Evolutionary conservation across 2,329 filamentous ascomycete genomes (phyloP).

Genomic region (Penicillium sumatraense): DNA sequence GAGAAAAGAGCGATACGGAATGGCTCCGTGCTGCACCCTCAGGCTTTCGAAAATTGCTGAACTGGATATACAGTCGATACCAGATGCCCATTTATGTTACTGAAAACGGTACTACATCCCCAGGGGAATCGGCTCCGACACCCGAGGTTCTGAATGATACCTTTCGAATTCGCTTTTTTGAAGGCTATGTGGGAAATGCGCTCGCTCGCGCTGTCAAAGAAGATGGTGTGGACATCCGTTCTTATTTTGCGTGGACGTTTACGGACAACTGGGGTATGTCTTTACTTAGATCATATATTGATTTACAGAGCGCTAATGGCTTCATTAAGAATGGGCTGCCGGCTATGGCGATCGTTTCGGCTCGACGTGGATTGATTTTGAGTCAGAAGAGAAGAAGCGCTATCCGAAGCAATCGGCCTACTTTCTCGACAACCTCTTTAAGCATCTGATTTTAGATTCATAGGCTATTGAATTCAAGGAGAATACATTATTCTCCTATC

Average conservation of each 20-base stretch:
- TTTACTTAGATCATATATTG: neutral
- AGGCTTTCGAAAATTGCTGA: conserved; percentile 73
- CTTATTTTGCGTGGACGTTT: conserved; percentile 80
- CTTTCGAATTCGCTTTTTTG: conserved; percentile 76
- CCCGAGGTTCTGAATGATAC: conserved; percentile 73
- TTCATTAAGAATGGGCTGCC: conserved; percentile 70
- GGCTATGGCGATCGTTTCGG: conserved; percentile 81
- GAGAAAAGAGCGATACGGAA: conserved; percentile 74
- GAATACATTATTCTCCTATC: too few relatives aligned
- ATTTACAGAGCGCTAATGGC: neutral
- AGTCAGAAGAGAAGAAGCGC: conserved; percentile 69
- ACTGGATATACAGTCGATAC: conserved; percentile 75
- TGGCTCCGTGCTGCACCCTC: conserved; percentile 75
- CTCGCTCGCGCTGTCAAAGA: conserved; percentile 64
- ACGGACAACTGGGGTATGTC: conserved; percentile 65
- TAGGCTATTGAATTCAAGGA: neutral
- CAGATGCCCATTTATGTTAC: conserved; percentile 77
- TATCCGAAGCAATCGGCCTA: conserved; percentile 78
- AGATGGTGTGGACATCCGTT: conserved; percentile 73
- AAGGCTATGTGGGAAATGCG: conserved; percentile 69
- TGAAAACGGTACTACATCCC: conserved; percentile 80
- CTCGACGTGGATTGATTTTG: conserved; percentile 76
- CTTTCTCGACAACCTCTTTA: conserved; percentile 70
- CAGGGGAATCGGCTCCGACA: conserved; percentile 73
- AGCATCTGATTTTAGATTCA: conserved; percentile 57